Evolutionary conservation across 2,329 filamentous ascomycete genomes (phyloP), one percentile per base, ranked within the genome.

Genomic region (Ampelomyces quisqualis): DNA sequence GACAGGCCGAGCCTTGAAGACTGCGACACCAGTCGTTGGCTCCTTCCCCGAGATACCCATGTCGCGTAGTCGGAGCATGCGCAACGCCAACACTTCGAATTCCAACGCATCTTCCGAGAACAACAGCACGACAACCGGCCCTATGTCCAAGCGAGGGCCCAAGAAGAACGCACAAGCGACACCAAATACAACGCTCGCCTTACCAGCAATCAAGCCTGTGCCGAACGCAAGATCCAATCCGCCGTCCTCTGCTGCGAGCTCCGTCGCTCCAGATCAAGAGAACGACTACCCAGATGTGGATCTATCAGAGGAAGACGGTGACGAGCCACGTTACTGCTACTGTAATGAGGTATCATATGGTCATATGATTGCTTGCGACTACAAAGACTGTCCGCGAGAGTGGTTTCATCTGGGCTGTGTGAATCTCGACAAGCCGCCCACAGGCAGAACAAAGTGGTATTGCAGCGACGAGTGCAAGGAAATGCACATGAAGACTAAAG

Each of bases 331-430:
- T 27, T 85, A 84, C 59, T 85, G 81, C 65, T 82, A 81, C 51
- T 85, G 81, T 58, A 79, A 80, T 34, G 78, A 79, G 48, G 80
- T 83, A 24, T 80, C 76, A 49, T 83, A 82, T 57, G 81, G 81
- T 13, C 79, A 82, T 57, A 85, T 85, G 81, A 78, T 85, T 27
- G 81, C 79, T 9, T 85, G 81, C 57, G 81, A 85, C 62, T 84
- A 84, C 58, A 78, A 81, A 24, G 71, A 74, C 41, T 85, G 81
- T 66, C 75, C 77, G 9, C 77, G 79, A 48, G 80, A 85, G 60
- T 85, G 81, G 81, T 85, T 85, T 64, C 81, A 85, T 70, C 75
- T 82, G 63, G 78, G 75, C 27, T 85, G 81, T 54, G 79, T 83
- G 36, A 78, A 79, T 14, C 68, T 85, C 55, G 79, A 75, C 29